Evolutionary conservation across 2,329 filamentous ascomycete species (phyloP), one percentile per base, ranked within the genome.

Genomic region (Colletotrichum sidae): DNA sequence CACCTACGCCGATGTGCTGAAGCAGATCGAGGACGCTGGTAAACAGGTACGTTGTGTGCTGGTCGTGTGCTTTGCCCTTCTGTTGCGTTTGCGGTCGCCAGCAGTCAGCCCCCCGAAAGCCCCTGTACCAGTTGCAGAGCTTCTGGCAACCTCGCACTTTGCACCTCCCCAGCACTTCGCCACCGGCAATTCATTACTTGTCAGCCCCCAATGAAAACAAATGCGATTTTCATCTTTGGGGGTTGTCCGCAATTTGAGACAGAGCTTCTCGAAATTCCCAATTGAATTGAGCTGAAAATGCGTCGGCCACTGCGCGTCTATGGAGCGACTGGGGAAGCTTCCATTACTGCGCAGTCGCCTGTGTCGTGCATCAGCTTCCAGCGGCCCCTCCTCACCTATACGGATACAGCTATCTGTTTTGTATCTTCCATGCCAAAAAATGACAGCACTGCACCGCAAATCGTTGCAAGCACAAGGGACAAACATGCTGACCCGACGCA

Each of bases 1-100:
- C 70, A 96, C 92, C 2, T 96, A 89, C 78, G 86, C 87, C 72
- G 90, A 91, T 68, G 90, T 97, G 68, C 85, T 97, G 72, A 89
- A 95, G 72, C 84, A 86, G 69, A 88, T 97, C 70, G 88, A 93
- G 69, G 84, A 83, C 72, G 89, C 92, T 74, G 86, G 86, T 73
- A 86, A 88, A 76, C 87, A 96, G 88, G 93, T 96, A 80, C 84
- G 79, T 73, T 69, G 68, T 59, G 61, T 66, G 70, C 65, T 67
- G 61, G 65, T 63, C 65, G 42, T 68, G 66, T 70, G 68, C 44
- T 65, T 67, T 68, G 58, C 57, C 63, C 47, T 56, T 67, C 60
- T 37, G 13, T 34, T 56, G 7, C 12, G 17, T 50, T 37, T 41
- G 42, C 41, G 53, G 42, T 15, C 45, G 37, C 53, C 41, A 37